These are phyloP conservation scores for Fusarium sambucinum DNA, from an alignment of 2,329 filamentous ascomycete species.

Conservation along the genomic window DNA sequence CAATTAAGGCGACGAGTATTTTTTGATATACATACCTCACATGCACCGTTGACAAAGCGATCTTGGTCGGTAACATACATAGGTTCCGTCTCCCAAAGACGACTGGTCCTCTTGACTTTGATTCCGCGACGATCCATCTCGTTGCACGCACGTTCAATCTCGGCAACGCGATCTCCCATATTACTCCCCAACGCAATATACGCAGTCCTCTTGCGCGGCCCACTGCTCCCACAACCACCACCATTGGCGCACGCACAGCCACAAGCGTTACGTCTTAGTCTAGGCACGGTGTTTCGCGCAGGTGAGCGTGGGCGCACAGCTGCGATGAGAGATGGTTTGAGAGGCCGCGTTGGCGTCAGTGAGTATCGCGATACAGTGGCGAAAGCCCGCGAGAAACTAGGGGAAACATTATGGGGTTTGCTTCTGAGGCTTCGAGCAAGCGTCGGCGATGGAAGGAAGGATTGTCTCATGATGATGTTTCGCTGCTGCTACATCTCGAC, in stretches of 20 bases:
- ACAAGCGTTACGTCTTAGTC: conserved; percentile 49
- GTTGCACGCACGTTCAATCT: conserved; percentile 86
- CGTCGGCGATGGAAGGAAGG: conserved; percentile 20
- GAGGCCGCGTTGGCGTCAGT: conserved; percentile 24
- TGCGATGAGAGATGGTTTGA: conserved; percentile 18
- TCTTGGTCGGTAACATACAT: conserved; percentile 97
- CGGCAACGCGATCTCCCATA: conserved; percentile 83
- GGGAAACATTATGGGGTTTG: conserved; percentile 16
- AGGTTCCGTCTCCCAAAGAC: conserved; percentile 91
- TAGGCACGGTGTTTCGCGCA: conserved; percentile 19
- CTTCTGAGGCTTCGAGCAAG: conserved; percentile 25
- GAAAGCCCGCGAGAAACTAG: conserved; percentile 24
- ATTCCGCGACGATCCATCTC: conserved; percentile 82
- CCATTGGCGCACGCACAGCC: conserved; percentile 53
- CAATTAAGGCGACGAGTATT: not conserved
- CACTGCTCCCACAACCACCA: conserved; percentile 45
- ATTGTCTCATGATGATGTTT: conserved; percentile 38
- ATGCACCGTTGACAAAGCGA: conserved; percentile 90
- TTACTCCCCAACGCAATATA: conserved; percentile 95
- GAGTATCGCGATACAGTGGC: conserved; percentile 24
- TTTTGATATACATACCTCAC: conserved; percentile 74
- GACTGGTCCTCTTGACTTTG: conserved; percentile 82
- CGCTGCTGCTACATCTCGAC: conserved; percentile 33
- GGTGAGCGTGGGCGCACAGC: conserved; percentile 32
- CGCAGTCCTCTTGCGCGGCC: conserved; percentile 61